Conservation (phyloP, 2,329 filamentous ascomycete species). For the Trichoderma hamatum region DNA sequence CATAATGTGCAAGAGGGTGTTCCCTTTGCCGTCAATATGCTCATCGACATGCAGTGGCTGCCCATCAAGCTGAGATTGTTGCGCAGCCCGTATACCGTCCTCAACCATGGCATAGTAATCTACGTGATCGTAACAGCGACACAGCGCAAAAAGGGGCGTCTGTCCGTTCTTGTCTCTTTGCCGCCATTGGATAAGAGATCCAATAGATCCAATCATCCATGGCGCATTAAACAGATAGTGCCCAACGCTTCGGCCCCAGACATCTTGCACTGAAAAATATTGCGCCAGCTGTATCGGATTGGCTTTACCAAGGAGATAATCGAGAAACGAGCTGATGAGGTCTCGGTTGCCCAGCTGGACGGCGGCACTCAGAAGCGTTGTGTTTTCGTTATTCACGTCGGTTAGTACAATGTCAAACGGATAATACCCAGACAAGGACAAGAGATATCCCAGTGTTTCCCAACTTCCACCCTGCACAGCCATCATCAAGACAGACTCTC, state of each 20-base stretch:
- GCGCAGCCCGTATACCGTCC: constrained; percentile 74
- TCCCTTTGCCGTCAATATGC: constrained; percentile 89
- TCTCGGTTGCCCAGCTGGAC: constrained; percentile 80
- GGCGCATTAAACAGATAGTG: constrained; percentile 96
- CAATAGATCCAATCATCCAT: constrained; percentile 74
- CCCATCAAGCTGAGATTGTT: constrained; percentile 72
- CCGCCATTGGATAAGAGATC: constrained; percentile 80
- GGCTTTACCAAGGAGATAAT: constrained; percentile 64
- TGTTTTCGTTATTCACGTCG: constrained; percentile 87
- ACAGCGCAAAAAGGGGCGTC: constrained; percentile 94
- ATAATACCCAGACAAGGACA: constrained; percentile 78
- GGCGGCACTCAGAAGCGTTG: constrained; percentile 85
- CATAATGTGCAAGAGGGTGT: constrained; percentile 93
- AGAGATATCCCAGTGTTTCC: constrained; percentile 75
- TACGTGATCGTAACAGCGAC: constrained; percentile 90
- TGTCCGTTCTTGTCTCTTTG: constrained; percentile 95
- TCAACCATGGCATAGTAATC: constrained; percentile 88
- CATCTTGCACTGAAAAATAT: constrained; percentile 79
- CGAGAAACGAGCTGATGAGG: constrained; percentile 74
- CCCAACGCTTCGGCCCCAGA: constrained; percentile 84
- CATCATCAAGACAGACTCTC: constrained; percentile 90
- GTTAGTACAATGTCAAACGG: constrained; percentile 70
- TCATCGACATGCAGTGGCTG: constrained; percentile 86
- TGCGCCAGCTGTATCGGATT: constrained; percentile 59
- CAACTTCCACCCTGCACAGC: constrained; percentile 73